Conservation (phyloP, 179 eudicot genomes). For the Silene noctiflora region DNA sequence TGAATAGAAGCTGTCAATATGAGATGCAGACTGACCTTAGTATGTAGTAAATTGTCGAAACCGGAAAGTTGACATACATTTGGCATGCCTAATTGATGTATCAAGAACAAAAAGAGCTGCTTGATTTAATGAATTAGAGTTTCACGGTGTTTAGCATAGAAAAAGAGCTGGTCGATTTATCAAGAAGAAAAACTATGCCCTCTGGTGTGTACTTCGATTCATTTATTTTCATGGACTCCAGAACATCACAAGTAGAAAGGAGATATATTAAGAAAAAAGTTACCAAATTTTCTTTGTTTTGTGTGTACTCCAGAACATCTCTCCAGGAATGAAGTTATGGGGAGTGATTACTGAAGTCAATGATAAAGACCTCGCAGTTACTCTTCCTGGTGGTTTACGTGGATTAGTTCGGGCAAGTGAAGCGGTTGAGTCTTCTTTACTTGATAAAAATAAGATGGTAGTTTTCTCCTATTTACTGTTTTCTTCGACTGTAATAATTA, state of each 20-base stretch:
- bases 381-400: constrained; percentile 95
- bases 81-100: not conserved
- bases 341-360: constrained; percentile 88
- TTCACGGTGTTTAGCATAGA: not conserved
- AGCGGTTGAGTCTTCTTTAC: constrained; percentile 53
- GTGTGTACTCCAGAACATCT: constrained; percentile 55
- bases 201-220: not conserved
- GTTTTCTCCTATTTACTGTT: constrained; percentile 1
- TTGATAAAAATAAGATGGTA: constrained; percentile 38
- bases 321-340: constrained; percentile 94
- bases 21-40: not conserved
- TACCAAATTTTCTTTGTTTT: constrained; percentile 10
- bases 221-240: not conserved
- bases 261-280: not conserved
- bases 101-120: not conserved
- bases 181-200: not conserved
- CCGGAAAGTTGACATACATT: not conserved
- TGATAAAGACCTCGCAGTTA: constrained; percentile 80
- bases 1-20: not conserved
- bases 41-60: not conserved
- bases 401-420: constrained; percentile 88
- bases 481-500: not conserved
- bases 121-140: not conserved
- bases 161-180: not conserved
- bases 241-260: not conserved